Base-by-base conservation (phyloP, 805 yeast species). In the Spathaspora boniae region DNA sequence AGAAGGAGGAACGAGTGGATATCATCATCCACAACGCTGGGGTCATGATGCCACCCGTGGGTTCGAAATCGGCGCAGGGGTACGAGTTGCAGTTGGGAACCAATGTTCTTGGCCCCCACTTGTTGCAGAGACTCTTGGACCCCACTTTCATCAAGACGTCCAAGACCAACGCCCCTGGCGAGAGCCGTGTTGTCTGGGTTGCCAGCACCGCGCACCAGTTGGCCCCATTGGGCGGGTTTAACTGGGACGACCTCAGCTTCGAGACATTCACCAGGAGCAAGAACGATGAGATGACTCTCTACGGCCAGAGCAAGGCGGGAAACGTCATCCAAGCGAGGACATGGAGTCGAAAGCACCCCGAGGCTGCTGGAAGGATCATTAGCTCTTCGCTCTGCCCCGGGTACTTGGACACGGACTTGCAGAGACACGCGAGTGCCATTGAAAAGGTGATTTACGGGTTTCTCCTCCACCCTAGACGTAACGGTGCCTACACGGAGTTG, bases 241-340 rank as follows among this genome's bases (percentile, higher is more conserved):
- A 62, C 29, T 53, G 58, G 41, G 60, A 56, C 30, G 64, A 63
- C 37, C 48, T 62, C 26, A 50, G 51, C 30, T 41, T 43, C 41
- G 53, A 49, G 26, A 46, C 44, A 29, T 37, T 38, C 16, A 32
- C 25, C 14, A 17, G 16, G 4, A 22, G 40, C 43, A 37, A 36
- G 12, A 22, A 26, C 9, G 15, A 17, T 4, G 11, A 24, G 33
- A 5, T 45, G 48, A 16, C 46, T 49, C 22, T 46, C 9, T 70
- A 74, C 44, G 68, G 63, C 4, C 72, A 68, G 46, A 59, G 70
- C 18, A 74, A 74, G 50, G 71, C 74, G 1, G 56, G 62, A 21
- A 56, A 57, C 34, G 44, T 61, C 18, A 54, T 60, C 29, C 65
- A 63, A 44, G 53, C 70, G 1, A 47, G 52, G 9, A 48, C 53